Evolutionary conservation across 1,284 basidiomycete species (phyloP).

Genomic region (Rhodotorula glutinis): DNA sequence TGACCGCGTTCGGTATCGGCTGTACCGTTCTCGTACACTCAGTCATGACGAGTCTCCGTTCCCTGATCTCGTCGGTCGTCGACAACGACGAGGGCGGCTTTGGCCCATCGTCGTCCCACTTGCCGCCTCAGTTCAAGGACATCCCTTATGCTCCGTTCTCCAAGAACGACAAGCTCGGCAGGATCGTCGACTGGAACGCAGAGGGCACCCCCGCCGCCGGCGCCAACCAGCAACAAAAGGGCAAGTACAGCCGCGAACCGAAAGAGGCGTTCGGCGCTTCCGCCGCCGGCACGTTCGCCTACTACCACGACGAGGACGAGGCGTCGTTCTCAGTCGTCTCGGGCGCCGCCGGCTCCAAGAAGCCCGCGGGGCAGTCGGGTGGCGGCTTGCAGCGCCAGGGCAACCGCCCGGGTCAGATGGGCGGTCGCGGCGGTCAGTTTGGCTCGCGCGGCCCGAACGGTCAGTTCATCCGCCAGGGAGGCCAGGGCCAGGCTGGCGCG

Average conservation of each 20-base stretch:
- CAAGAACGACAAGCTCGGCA: slow-evolving; percentile 95
- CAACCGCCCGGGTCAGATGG: slow-evolving; percentile 54
- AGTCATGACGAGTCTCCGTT: slow-evolving; percentile 22
- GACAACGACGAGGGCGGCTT: slow-evolving; percentile 38
- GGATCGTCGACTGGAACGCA: slow-evolving; percentile 90
- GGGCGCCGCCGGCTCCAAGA: slow-evolving; percentile 49
- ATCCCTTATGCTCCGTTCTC: slow-evolving; percentile 97
- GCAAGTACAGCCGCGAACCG: slow-evolving; percentile 42
- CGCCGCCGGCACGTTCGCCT: slow-evolving; percentile 70
- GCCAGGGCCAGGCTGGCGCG: slow-evolving; percentile 1
- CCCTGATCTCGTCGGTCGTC: slow-evolving; percentile 35
- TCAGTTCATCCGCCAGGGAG: slow-evolving; percentile 31
- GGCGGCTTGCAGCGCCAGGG: slow-evolving; percentile 40
- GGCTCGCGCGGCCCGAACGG: slow-evolving; percentile 34
- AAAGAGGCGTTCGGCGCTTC: slow-evolving; percentile 52
- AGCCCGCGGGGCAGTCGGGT: slow-evolving; percentile 27
- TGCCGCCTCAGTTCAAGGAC: slow-evolving; percentile 44
- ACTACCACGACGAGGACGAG: slow-evolving; percentile 98
- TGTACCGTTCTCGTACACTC: no score
- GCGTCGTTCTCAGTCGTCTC: slow-evolving; percentile 96
- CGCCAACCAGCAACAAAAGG: slow-evolving; percentile 51
- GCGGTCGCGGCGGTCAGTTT: slow-evolving; percentile 56
- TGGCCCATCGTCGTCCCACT: slow-evolving; percentile 40
- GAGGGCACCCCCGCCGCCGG: slow-evolving; percentile 38
- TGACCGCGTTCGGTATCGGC: no score